phyloP scores from a whole-genome alignment of 2,329 filamentous ascomycete species.

The Xylariales sp. region DNA sequence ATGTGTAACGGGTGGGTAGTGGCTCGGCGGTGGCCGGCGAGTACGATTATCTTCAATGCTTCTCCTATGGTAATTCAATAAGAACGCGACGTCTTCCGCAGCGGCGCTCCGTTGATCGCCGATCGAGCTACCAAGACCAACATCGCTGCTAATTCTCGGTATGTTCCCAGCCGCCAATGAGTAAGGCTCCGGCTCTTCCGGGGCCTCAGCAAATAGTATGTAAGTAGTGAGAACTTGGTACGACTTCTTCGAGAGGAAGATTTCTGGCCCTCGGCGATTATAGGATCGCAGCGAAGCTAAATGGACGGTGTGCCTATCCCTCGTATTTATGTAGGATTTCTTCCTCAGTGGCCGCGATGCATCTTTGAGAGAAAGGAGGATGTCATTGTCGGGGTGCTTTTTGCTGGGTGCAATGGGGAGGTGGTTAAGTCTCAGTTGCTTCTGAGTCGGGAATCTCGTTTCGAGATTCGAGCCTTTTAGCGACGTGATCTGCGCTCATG shows the following conservation, averaged over 20 bases:
- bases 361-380: slow-evolving; percentile 16
- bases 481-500: slow-evolving; percentile 31
- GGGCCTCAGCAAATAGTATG: slow-evolving; percentile 9
- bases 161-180: no score
- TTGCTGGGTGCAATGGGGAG: slow-evolving; percentile 31
- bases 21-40: not conserved
- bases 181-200: not conserved
- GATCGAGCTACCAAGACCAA: not conserved
- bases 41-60: not conserved
- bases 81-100: not conserved
- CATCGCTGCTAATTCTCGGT: not conserved
- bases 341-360: slow-evolving; percentile 11
- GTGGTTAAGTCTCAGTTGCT: slow-evolving; percentile 9
- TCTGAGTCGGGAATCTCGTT: slow-evolving; percentile 6
- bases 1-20: not conserved
- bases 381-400: slow-evolving; percentile 31
- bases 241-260: slow-evolving; percentile 27
- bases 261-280: slow-evolving; percentile 14
- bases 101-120: not conserved
- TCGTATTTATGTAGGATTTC: slow-evolving; percentile 31
- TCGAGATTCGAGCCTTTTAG: slow-evolving; percentile 27
- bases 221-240: slow-evolving; percentile 27
- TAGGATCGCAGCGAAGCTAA: slow-evolving; percentile 23
- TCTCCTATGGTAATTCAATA: not conserved
- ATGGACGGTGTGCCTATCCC: not conserved